Evolutionary conservation across 106 monocot genomes (phyloP), one percentile per base, ranked within the genome.

Genomic region (Amphibolis antarctica): DNA sequence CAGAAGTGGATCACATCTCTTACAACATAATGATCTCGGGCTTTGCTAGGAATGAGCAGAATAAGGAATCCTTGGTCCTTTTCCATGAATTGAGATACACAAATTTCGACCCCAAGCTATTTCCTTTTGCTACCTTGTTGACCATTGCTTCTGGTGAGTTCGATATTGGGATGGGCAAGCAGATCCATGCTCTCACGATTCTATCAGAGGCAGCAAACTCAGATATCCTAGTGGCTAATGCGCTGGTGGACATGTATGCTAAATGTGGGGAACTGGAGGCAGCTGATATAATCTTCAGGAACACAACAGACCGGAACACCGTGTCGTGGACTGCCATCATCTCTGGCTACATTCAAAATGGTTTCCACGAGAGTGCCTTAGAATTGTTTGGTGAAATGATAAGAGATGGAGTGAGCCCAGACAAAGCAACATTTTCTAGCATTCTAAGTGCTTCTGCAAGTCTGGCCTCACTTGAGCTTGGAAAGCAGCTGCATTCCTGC

Each of bases 281-380:
- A 0, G 98, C 83, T 0, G 72, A 71, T 15, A 28, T 72, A 52
- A 72, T 98, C 2, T 98, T 98, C 46, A 20, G 9, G 14, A 66
- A 68, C 1, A 67, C 46, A 46, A 59, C 51, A 15, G 63, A 71
- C 53, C 70, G 69, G 27, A 87, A 77, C 59, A 70, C 70, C 3
- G 70, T 86, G 9, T 87, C 91, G 17, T 91, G 90, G 87, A 98
- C 86, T 7, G 79, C 80, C 11, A 81, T 98, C 64, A 84, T 98
- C 57, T 73, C 90, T 0, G 90, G 87, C 1, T 76, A 74, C 46
- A 66, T 85, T 21, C 74, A 91, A 59, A 85, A 84, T 58, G 76
- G 82, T 4, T 63, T 56, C 1, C 79, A 63, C 29, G 90, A 90
- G 31, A 86, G 87, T 59, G 84, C 90, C 3, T 42, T 87, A 46